Evolutionary conservation across 108 stramenopile species (phyloP).

Genomic region (Nitzschia sp.): DNA sequence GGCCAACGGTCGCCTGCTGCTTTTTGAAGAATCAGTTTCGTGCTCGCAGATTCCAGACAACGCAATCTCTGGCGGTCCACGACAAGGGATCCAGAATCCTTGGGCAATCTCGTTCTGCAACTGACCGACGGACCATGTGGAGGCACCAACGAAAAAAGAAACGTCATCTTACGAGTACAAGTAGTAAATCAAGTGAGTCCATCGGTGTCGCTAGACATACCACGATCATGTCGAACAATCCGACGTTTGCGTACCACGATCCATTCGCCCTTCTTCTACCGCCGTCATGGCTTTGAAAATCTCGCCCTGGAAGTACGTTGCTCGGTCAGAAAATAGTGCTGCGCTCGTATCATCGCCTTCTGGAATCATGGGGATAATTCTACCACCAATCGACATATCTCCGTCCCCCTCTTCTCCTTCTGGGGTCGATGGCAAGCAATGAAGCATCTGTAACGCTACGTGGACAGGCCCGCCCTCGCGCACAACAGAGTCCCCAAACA

Average conservation of each 20-base stretch:
- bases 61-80: constrained; percentile 70
- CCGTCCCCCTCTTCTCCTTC: neutral
- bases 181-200: neutral
- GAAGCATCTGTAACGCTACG: constrained; percentile 76
- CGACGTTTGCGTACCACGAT: constrained; percentile 31
- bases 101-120: constrained; percentile 75
- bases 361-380: constrained; percentile 39
- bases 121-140: constrained; percentile 76
- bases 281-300: constrained; percentile 66
- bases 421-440: constrained; percentile 23
- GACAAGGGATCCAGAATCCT: constrained; percentile 81
- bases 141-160: constrained; percentile 79
- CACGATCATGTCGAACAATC: neutral
- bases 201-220: neutral
- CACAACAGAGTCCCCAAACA: constrained; percentile 63
- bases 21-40: constrained; percentile 23
- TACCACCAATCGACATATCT: constrained; percentile 57
- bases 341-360: constrained; percentile 28
- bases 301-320: constrained; percentile 70
- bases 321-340: constrained; percentile 41
- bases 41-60: constrained; percentile 69
- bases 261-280: constrained; percentile 52
- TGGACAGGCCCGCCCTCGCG: constrained; percentile 86
- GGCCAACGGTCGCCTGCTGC: constrained; percentile 42
- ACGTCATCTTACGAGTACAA: constrained; percentile 49